Conservation (phyloP, 2,329 filamentous ascomycete species). For the Aspergillus floridensis region DNA sequence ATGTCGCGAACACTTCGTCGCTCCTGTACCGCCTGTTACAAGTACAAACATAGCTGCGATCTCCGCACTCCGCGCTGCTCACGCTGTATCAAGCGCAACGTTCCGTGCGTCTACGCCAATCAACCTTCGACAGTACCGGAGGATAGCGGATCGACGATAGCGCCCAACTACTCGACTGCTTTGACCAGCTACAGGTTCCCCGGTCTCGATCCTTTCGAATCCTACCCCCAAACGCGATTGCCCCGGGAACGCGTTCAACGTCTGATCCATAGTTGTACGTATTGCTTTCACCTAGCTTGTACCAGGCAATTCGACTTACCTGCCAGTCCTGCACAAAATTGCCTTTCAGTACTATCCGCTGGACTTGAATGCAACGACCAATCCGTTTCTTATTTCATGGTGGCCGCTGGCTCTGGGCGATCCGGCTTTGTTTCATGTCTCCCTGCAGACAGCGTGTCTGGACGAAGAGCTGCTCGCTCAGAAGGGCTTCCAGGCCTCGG, state of each 20-base stretch:
- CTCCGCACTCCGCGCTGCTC: slow-evolving; percentile 55
- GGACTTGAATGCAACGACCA: slow-evolving; percentile 52
- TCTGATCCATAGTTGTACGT: slow-evolving; percentile 57
- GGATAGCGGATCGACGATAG: slow-evolving; percentile 8
- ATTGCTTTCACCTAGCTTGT: not conserved
- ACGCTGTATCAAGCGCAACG: slow-evolving; percentile 52
- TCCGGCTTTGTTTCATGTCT: slow-evolving; percentile 58
- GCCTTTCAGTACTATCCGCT: slow-evolving; percentile 61
- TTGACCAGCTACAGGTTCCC: slow-evolving; percentile 31
- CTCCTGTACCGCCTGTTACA: slow-evolving; percentile 57
- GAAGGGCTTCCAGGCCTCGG: slow-evolving; percentile 54
- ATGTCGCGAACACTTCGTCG: slow-evolving; percentile 59
- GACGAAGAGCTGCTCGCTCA: slow-evolving; percentile 54
- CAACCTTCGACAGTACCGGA: slow-evolving; percentile 44
- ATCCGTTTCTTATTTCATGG: slow-evolving; percentile 60
- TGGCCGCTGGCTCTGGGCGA: slow-evolving; percentile 58
- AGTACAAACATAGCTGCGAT: slow-evolving; percentile 57
- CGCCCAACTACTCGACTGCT: not conserved
- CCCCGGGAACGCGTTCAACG: slow-evolving; percentile 52
- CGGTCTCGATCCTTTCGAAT: slow-evolving; percentile 56
- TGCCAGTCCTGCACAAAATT: slow-evolving; percentile 54
- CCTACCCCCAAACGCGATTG: slow-evolving; percentile 55
- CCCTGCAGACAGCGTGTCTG: slow-evolving; percentile 57
- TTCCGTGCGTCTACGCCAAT: slow-evolving; percentile 54
- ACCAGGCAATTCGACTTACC: not conserved